These are phyloP conservation scores for Xylaria palmicola DNA, from an alignment of 495 filamentous ascomycete species.

Conservation along the genomic window DNA sequence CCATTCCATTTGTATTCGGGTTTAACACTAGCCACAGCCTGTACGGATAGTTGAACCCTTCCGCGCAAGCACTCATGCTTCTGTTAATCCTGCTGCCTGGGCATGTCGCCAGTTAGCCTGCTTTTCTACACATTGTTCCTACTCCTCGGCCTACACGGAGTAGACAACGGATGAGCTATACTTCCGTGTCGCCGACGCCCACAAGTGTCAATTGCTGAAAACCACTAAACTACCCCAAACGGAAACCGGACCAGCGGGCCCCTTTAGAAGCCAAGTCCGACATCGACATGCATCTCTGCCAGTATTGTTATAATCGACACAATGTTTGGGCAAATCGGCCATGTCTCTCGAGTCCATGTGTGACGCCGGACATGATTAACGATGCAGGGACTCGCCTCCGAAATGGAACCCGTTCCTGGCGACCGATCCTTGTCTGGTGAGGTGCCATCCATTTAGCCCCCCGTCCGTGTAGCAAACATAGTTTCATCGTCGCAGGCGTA, in stretches of 20 bases:
- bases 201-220: background rate
- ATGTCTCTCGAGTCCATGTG: no score
- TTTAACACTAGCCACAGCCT: background rate
- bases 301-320: no score
- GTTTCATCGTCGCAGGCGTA: background rate
- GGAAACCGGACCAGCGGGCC: background rate
- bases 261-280: background rate
- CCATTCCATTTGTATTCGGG: background rate
- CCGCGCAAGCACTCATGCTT: background rate
- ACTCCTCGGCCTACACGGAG: background rate
- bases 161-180: background rate
- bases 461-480: background rate
- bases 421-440: background rate
- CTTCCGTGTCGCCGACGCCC: background rate
- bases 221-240: background rate
- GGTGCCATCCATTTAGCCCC: background rate
- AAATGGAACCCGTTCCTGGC: background rate
- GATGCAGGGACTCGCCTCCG: no score
- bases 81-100: conserved; percentile 5
- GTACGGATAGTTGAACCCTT: background rate
- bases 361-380: no score
- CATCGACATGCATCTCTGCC: no score
- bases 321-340: no score
- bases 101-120: background rate
- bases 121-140: background rate